Percentiles rank a stretch among this genome's conserved stretches.
These are phyloP conservation scores for Candida jianshihensis DNA, from an alignment of 805 yeast genomes.

Conservation along the genomic window DNA sequence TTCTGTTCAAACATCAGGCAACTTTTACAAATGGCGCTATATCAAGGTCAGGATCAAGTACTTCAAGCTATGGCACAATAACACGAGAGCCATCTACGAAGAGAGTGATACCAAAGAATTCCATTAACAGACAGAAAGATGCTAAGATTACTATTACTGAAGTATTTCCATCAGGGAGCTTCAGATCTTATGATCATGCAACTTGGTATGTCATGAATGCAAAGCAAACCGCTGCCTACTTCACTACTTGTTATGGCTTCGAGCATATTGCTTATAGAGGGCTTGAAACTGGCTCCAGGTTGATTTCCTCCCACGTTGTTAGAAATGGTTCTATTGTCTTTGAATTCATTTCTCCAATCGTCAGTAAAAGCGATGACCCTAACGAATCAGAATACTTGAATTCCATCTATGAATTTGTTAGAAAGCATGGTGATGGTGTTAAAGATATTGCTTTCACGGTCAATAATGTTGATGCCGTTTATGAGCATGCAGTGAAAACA, in stretches of 20 bases:
- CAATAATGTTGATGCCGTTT: conserved; percentile 38
- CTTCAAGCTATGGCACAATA: background rate
- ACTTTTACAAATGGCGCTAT: too few species aligned
- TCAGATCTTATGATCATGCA: conserved; percentile 52
- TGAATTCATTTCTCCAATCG: conserved; percentile 35
- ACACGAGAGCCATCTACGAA: background rate
- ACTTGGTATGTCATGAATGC: conserved; percentile 74
- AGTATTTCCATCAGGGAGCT: conserved; percentile 2
- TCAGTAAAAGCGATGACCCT: conserved; percentile 18
- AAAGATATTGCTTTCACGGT: conserved; percentile 70
- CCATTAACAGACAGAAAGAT: too few species aligned
- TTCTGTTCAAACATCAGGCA: too few species aligned
- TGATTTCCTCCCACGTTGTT: conserved; percentile 53
- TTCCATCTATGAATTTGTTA: conserved; percentile 39
- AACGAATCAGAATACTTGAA: conserved; percentile 16
- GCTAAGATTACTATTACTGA: background rate
- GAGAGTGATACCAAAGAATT: too few species aligned
- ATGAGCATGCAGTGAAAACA: conserved; percentile 35
- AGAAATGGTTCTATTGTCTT: conserved; percentile 47
- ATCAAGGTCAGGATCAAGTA: background rate
- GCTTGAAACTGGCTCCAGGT: conserved; percentile 59
- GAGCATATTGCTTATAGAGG: conserved; percentile 54
- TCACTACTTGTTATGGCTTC: conserved; percentile 57
- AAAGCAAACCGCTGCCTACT: conserved; percentile 49
- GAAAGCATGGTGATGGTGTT: conserved; percentile 73